Percentiles rank a stretch among this genome's conserved stretches.
phyloP scores from a whole-genome alignment of 345 rosid species.

The Eucalyptus grandis region DNA sequence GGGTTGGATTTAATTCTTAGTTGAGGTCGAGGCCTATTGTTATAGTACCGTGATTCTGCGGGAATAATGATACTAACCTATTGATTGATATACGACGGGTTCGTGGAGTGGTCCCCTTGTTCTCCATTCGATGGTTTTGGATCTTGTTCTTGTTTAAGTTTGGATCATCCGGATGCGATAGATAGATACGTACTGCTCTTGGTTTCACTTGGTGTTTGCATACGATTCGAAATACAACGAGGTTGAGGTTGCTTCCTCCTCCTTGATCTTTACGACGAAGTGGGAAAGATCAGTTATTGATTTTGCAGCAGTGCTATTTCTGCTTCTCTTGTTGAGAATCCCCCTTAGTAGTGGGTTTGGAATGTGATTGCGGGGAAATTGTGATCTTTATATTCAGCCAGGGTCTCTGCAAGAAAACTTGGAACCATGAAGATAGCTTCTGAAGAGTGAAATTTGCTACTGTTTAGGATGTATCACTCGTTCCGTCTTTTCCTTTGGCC shows the following conservation, averaged over 20 bases:
- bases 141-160: background rate
- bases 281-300: background rate
- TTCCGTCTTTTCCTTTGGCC: background rate
- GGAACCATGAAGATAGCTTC: background rate
- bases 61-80: background rate
- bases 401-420: background rate
- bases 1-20: background rate
- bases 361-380: background rate
- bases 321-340: background rate
- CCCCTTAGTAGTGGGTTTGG: background rate
- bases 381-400: background rate
- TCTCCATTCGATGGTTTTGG: background rate
- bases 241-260: background rate
- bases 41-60: background rate
- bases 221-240: background rate
- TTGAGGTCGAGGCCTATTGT: background rate
- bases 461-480: background rate
- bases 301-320: background rate
- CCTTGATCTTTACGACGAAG: background rate
- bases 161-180: background rate
- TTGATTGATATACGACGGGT: background rate
- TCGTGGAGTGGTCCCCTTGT: background rate
- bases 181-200: background rate
- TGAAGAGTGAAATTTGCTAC: background rate
- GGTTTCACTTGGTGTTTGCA: background rate